These are phyloP conservation scores for Monsonia emarginata DNA, from an alignment of 441 rosid species.

Conservation along the genomic window DNA sequence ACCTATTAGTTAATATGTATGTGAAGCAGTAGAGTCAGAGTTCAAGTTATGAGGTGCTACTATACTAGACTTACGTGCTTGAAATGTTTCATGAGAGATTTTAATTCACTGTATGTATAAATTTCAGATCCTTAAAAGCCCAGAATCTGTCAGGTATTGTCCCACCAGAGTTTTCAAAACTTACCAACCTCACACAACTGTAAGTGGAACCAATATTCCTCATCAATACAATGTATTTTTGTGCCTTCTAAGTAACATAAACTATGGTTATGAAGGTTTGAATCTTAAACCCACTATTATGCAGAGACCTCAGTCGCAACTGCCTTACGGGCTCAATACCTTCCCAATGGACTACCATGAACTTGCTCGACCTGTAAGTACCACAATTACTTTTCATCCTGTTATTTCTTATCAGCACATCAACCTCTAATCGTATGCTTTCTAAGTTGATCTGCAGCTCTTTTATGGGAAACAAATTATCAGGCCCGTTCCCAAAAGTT, in stretches of 20 bases:
- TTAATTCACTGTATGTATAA: neutral
- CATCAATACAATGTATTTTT: neutral
- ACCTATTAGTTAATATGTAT: no score
- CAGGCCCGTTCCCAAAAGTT: conserved; percentile 73
- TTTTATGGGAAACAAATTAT: conserved; percentile 74
- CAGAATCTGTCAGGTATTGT: conserved; percentile 60
- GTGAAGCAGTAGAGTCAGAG: neutral
- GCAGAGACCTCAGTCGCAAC: conserved; percentile 82
- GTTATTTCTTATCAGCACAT: neutral
- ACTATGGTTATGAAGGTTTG: neutral
- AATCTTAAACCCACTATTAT: neutral
- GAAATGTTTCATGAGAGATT: neutral
- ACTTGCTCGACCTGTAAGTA: conserved; percentile 50
- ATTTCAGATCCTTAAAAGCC: conserved; percentile 47
- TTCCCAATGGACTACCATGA: conserved; percentile 65
- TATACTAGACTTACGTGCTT: neutral
- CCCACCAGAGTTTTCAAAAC: conserved; percentile 63
- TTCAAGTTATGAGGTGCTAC: neutral
- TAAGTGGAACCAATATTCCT: conserved; percentile 28
- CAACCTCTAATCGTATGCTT: neutral
- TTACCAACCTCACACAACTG: conserved; percentile 54
- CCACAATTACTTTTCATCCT: neutral
- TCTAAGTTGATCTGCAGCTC: conserved; percentile 37
- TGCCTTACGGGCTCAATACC: conserved; percentile 61
- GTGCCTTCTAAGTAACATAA: neutral